Evolutionary conservation across 176 grass and related monocot species (phyloP), one percentile per base, ranked within the genome.

Genomic region (Juncus inflexus): DNA sequence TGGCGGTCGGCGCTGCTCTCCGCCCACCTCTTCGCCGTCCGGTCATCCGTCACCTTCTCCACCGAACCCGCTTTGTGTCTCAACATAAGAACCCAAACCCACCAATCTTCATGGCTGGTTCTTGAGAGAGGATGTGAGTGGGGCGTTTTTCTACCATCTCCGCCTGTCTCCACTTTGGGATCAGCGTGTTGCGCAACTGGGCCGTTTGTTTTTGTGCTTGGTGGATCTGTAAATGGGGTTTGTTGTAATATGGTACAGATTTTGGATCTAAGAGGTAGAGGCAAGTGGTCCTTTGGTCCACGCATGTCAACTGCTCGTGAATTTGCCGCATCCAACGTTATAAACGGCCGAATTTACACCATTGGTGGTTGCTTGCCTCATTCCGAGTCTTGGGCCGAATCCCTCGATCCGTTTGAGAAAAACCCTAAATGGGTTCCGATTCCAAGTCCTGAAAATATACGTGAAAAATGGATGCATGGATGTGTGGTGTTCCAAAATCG

Each of bases 401-500:
- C 56, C 2, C 71, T 97, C 3, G 77, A 86, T 15, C 92, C 90
- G n/a, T 77, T 77, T 7, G n/a, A 69, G 37, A 43, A 41, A 7
- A 3, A 12, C 9, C 61, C 82, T 35, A 74, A 66, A 43, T 96
- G 92, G 92, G 7, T 60, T 8, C 8, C 42, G 2, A 64, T 91
- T 41, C 76, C 79, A 40, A 91, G 92, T 63, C 92, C 92, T 7
- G 40, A 42, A 5, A 70, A 69, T 35, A 43, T 96, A 61, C 66
- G 87, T 12, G 79, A 86, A 77, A 96, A 96, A 52, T 96, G 92
- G 92, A 96, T 96, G 92, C 92, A 91, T 64, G 92, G 92, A 3
- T 88, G 84, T 73, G 87, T 77, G 5, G 78, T 84, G 40, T 84
- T 96, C 3, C 64, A 60, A 5, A 77, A 84, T 51, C 77, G 78